These are phyloP conservation scores for Leccinum ochraceum DNA, from an alignment of 768 basidiomycete genomes.

Conservation along the genomic window DNA sequence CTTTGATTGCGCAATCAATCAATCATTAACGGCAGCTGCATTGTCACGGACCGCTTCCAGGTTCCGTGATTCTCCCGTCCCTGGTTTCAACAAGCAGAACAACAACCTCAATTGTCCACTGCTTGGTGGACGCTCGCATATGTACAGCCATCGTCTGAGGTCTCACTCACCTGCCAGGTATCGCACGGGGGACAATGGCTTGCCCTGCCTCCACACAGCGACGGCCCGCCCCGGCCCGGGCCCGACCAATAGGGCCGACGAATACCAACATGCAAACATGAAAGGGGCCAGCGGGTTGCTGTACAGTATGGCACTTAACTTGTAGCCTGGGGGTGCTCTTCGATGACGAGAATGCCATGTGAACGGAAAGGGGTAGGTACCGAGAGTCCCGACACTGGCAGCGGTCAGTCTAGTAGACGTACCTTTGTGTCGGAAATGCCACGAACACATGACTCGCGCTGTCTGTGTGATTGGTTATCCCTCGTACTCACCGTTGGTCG, in stretches of 20 bases:
- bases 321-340: not conserved
- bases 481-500: not conserved
- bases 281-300: not conserved
- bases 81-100: slow-evolving; percentile 3
- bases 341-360: too few species aligned
- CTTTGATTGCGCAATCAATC: slow-evolving; percentile 32
- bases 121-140: not conserved
- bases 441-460: not conserved
- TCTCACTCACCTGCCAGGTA: not conserved
- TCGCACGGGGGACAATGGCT: not conserved
- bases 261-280: not conserved
- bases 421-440: not conserved
- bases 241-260: not conserved
- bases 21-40: slow-evolving; percentile 4
- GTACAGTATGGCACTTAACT: not conserved
- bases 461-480: not conserved
- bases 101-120: slow-evolving; percentile 9
- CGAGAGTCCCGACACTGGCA: not conserved
- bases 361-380: not conserved
- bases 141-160: not conserved
- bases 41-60: not conserved
- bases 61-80: not conserved
- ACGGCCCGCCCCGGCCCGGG: not conserved
- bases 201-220: not conserved
- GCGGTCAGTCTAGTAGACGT: not conserved